Evolutionary conservation across 2,329 filamentous ascomycete genomes (phyloP).

Genomic region (Fusarium oxysporum): DNA sequence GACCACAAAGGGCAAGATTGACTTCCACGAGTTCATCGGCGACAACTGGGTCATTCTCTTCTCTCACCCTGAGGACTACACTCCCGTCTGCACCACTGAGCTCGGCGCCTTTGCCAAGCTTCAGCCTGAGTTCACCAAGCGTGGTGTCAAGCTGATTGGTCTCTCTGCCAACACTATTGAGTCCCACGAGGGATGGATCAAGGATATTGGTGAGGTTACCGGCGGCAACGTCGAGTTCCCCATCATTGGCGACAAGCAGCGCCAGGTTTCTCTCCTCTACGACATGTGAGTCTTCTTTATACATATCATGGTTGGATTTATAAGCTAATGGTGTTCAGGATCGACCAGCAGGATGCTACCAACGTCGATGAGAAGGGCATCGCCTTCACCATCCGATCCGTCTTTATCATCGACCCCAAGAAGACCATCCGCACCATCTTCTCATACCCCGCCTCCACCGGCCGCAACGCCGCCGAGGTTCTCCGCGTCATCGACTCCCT

Average conservation of each 20-base stretch:
- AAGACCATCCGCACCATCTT: slow-evolving; percentile 95
- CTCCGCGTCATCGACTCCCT: slow-evolving; percentile 83
- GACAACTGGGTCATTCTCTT: slow-evolving; percentile 86
- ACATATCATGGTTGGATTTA: no score
- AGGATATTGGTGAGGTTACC: slow-evolving; percentile 85
- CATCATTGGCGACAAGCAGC: slow-evolving; percentile 83
- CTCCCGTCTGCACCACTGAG: slow-evolving; percentile 95
- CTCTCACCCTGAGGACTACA: slow-evolving; percentile 91
- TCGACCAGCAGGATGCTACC: slow-evolving; percentile 83
- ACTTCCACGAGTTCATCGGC: slow-evolving; percentile 85
- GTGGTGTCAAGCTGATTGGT: slow-evolving; percentile 91
- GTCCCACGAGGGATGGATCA: slow-evolving; percentile 89
- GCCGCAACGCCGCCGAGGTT: slow-evolving; percentile 84
- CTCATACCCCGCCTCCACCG: slow-evolving; percentile 91
- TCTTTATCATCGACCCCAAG: slow-evolving; percentile 93
- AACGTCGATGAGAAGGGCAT: slow-evolving; percentile 86
- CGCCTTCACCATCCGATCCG: slow-evolving; percentile 93
- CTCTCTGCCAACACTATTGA: slow-evolving; percentile 87
- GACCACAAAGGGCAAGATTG: slow-evolving; percentile 80
- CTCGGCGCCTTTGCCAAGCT: slow-evolving; percentile 93
- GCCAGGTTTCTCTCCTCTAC: slow-evolving; percentile 80
- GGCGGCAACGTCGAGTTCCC: slow-evolving; percentile 78
- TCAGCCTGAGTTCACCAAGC: slow-evolving; percentile 86
- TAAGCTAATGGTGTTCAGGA: slow-evolving; percentile 54
- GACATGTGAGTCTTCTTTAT: slow-evolving; percentile 67